These are phyloP conservation scores for Chaetomiaceae sp. DNA, from an alignment of 2,329 filamentous ascomycete species.

Conservation along the genomic window DNA sequence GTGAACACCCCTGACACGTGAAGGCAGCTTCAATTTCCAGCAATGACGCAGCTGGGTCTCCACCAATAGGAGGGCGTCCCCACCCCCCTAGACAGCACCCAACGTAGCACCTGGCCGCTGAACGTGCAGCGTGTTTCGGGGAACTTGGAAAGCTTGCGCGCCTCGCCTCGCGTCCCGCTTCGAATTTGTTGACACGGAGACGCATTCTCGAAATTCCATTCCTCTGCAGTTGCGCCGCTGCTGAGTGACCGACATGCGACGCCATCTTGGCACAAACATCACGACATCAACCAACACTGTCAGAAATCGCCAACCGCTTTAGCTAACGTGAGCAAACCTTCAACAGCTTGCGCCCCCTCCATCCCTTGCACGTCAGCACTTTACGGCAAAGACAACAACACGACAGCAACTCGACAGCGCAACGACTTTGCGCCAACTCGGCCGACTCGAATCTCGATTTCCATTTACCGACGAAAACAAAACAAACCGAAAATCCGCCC, in stretches of 20 bases:
- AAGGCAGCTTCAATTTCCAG: constrained; percentile 19
- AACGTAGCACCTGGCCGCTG: too few species aligned
- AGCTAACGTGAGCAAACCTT: neutral
- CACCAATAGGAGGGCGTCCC: constrained; percentile 18
- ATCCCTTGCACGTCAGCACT: neutral
- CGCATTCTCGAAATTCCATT: constrained; percentile 14
- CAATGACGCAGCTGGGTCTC: constrained; percentile 16
- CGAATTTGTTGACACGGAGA: constrained; percentile 29
- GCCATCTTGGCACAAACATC: constrained; percentile 1
- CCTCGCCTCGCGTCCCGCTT: constrained; percentile 25
- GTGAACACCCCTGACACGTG: constrained; percentile 17
- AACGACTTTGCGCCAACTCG: neutral
- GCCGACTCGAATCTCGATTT: too few species aligned
- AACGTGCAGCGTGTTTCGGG: neutral
- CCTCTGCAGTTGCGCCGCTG: constrained; percentile 9
- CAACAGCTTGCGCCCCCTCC: too few species aligned
- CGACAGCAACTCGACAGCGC: constrained; percentile 4
- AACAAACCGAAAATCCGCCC: too few species aligned
- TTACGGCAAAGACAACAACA: constrained; percentile 4
- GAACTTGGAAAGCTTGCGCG: constrained; percentile 15
- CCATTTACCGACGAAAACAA: neutral
- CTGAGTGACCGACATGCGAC: constrained; percentile 1
- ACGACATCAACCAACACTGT: neutral
- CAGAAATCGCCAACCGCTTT: neutral
- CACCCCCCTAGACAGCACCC: neutral